Base-by-base conservation (phyloP, 2,329 filamentous ascomycete genomes). In the Amauroascus verrucosus region DNA sequence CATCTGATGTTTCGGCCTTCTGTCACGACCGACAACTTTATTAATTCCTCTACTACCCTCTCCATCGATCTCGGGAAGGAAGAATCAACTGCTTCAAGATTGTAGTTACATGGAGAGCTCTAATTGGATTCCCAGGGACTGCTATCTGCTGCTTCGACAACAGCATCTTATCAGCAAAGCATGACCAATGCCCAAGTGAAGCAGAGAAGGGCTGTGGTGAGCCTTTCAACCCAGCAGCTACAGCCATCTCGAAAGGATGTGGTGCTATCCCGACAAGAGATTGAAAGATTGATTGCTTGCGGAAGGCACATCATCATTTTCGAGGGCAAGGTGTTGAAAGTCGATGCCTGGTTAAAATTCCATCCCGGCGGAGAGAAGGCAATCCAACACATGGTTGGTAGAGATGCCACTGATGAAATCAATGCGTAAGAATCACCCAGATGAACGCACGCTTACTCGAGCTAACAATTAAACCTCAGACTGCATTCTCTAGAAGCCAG, bases 401-500 rank as follows among this genome's bases (percentile, higher is more conserved):
- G 85, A 70, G 89, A 95, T 80, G 91, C 88, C 48, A 96, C 91
- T 9, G 90, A 96, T 68, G 93, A 97, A 71, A 84, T 97, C 57
- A 88, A 85, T 68, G 87, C 84, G 88, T 96, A 78, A 48, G 16
- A 35, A 41, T 44, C 18, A 13, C 11, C 41, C 16, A n/a, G n/a
- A n/a, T n/a, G 11, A 7, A n/a, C 14, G 16, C 41, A 1, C 4
- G 5, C 1, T 28, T 3, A 1, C 2, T 9, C 28, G 1, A 2
- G 9, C 24, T 28, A 7, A 13, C n/a, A 5, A 6, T 28, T 16
- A 4, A 1, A 2, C 18, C 18, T 11, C 61, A 94, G 88, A 38
- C 75, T 96, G 30, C 93, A 98, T 69, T 96, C 91, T 0, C 61
- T 73, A 40, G 85, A 90, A 64, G 84, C 93, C 14, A 81, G 81